Conservation (phyloP, 768 basidiomycete genomes). For the Cystobasidium onofrii region DNA sequence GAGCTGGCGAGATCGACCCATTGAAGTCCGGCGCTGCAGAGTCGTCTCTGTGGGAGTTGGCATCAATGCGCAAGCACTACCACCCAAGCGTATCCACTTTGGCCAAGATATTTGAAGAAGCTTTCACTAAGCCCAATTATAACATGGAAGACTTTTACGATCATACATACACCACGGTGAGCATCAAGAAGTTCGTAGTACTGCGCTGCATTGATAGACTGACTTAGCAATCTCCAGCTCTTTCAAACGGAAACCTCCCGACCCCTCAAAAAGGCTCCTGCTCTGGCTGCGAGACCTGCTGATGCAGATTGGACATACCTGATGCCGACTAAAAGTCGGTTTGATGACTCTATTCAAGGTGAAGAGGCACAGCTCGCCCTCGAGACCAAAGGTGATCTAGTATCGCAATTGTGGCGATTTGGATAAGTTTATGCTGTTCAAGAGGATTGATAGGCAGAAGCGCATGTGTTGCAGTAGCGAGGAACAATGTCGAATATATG, state of each 20-base stretch:
- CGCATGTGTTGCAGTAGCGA: neutral
- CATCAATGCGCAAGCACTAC: slow-evolving; percentile 71
- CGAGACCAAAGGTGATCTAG: slow-evolving; percentile 8
- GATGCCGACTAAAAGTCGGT: neutral
- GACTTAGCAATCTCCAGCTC: slow-evolving; percentile 51
- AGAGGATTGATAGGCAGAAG: neutral
- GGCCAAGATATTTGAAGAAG: slow-evolving; percentile 73
- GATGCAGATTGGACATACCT: neutral
- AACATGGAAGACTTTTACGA: slow-evolving; percentile 92
- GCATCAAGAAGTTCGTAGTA: slow-evolving; percentile 36
- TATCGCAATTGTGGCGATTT: neutral
- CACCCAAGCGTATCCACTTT: slow-evolving; percentile 78
- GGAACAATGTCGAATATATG: neutral
- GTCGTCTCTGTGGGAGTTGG: slow-evolving; percentile 88
- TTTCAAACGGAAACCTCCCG: slow-evolving; percentile 74
- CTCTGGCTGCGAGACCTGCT: slow-evolving; percentile 43
- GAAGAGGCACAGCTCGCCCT: neutral
- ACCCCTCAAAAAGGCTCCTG: slow-evolving; percentile 71
- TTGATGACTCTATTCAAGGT: neutral
- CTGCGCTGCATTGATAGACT: neutral
- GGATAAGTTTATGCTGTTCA: neutral
- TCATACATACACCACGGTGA: slow-evolving; percentile 56
- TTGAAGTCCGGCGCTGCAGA: slow-evolving; percentile 67
- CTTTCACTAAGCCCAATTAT: slow-evolving; percentile 85
- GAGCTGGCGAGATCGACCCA: slow-evolving; percentile 61